Base-by-base conservation (phyloP, 2,329 filamentous ascomycete genomes). In the Pseudocercospora fuligena region DNA sequence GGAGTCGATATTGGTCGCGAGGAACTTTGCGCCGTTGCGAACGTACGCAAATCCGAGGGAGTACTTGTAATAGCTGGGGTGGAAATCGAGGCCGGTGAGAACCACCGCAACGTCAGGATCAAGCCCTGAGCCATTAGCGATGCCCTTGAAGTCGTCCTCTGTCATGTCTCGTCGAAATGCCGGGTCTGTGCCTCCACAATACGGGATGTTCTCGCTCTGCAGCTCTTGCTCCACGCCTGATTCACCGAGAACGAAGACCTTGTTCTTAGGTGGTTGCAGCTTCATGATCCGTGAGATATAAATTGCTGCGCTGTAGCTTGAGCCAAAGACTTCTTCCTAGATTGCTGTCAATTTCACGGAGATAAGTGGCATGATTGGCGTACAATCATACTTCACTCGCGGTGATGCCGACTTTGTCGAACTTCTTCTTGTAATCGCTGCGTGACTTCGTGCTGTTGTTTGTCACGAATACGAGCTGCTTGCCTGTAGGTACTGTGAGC, bases 371-470 rank as follows among this genome's bases (percentile, higher is more conserved):
- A n/a, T 8, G 16, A 31, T n/a, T n/a, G 4, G 27, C 11, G 31
- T 6, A 19, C 31, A 16, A 40, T 40, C 61, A 77, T 76, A 88
- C 86, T 69, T 91, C 88, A 66, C 87, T 85, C 73, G 88, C 89
- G 1, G 91, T 90, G 74, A 99, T 97, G 56, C 91, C 91, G 78
- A 97, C 86, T 62, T 83, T 83, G 56, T 91, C 88, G 67, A 99
- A 90, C 78, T 98, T 99, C 83, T 94, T 93, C 79, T 91, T 90
- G 81, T 99, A 99, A 78, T 97, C 93, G 59, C 87, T 84, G 64
- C 95, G 91, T 11, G 94, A 97, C 79, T 99, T 99, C 65, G 95
- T 98, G 76, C 93, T 97, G 83, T 99, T 99, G 83, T 99, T 99
- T 47, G 95, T 99, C 61, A 99, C 95, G 77, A 99, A 99, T 63